Conservation (phyloP, 495 filamentous ascomycete species). For the Daldinia caldariorum region DNA sequence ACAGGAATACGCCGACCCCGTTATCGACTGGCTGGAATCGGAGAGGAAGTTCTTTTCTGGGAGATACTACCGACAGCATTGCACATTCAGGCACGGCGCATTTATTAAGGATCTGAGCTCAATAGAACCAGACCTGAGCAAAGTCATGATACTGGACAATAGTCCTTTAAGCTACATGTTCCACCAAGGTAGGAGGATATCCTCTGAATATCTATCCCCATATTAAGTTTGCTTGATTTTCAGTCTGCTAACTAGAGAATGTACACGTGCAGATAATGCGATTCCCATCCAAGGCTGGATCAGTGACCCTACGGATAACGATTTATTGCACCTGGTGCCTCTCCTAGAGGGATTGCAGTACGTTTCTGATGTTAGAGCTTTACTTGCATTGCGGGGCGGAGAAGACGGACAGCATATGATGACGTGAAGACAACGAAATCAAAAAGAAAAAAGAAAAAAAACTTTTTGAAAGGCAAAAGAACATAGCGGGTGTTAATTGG, state of each 20-base stretch:
- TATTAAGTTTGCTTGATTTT: slow-evolving; percentile 19
- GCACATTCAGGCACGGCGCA: slow-evolving; percentile 91
- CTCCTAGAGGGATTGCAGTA: slow-evolving; percentile 94
- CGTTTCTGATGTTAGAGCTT: slow-evolving; percentile 90
- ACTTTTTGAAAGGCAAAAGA: slow-evolving; percentile 25
- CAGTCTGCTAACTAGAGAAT: slow-evolving; percentile 29
- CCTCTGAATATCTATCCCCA: slow-evolving; percentile 12
- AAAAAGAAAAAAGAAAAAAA: no score
- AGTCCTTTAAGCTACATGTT: slow-evolving; percentile 98
- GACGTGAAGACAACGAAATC: slow-evolving; percentile 39
- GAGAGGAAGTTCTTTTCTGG: slow-evolving; percentile 94
- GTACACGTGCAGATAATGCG: slow-evolving; percentile 76
- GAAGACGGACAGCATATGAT: slow-evolving; percentile 70
- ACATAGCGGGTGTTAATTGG: slow-evolving; percentile 43
- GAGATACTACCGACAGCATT: slow-evolving; percentile 94
- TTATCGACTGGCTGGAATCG: slow-evolving; percentile 98
- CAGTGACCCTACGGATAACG: slow-evolving; percentile 88
- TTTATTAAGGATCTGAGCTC: slow-evolving; percentile 98
- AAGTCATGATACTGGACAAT: slow-evolving; percentile 98
- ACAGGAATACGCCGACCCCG: slow-evolving; percentile 97
- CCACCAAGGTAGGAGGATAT: slow-evolving; percentile 80
- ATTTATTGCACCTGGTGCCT: slow-evolving; percentile 90
- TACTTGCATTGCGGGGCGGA: slow-evolving; percentile 86
- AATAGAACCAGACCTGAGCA: slow-evolving; percentile 94
- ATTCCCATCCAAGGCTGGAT: slow-evolving; percentile 96